phyloP scores from a whole-genome alignment of 179 eudicot species.

The Monotropa hypopitys region DNA sequence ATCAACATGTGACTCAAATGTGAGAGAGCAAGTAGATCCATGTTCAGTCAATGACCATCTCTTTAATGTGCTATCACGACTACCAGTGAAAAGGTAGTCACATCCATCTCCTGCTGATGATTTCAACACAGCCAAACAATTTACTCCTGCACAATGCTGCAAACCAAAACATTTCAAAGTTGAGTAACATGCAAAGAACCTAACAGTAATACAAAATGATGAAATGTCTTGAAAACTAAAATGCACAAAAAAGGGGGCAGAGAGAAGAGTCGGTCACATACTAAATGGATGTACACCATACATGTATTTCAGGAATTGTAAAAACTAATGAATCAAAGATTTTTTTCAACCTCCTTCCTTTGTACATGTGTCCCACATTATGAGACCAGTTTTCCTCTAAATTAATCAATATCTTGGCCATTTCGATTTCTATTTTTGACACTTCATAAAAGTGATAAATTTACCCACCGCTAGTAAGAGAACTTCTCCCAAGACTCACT shows the following conservation, averaged over 20 bases:
- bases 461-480: background rate
- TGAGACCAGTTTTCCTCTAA: background rate
- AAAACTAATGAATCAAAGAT: background rate
- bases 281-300: background rate
- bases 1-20: slow-evolving; percentile 96
- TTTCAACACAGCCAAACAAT: slow-evolving; percentile 77
- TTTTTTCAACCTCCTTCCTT: background rate
- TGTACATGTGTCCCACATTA: background rate
- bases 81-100: slow-evolving; percentile 74
- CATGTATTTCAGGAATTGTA: background rate
- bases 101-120: slow-evolving; percentile 33
- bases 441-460: background rate
- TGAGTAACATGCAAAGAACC: background rate
- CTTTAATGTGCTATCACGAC: slow-evolving; percentile 94
- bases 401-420: background rate
- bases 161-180: slow-evolving; percentile 16
- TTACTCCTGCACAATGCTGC: slow-evolving; percentile 93
- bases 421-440: no score
- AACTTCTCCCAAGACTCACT: background rate
- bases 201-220: background rate
- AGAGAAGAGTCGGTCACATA: background rate
- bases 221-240: background rate
- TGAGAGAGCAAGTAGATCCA: slow-evolving; percentile 63
- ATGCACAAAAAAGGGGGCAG: background rate
- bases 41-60: slow-evolving; percentile 78